Conservation (phyloP, 306 rosid species). For the Cicer judaicum region DNA sequence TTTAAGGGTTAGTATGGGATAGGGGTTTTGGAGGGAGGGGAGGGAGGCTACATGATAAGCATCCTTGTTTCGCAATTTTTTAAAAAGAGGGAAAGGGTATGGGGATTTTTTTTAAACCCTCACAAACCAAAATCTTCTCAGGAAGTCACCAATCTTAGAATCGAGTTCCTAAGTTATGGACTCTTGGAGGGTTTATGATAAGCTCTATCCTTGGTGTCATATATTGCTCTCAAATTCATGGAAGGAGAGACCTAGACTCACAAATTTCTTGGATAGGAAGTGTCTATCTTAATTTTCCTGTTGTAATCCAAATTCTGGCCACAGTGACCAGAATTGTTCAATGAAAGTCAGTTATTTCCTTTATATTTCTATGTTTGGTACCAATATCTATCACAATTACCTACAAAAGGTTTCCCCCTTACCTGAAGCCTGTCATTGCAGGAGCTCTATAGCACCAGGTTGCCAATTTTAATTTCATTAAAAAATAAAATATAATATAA, state of each 20-base stretch:
- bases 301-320: too few species aligned
- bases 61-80: background rate
- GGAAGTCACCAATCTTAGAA: too few species aligned
- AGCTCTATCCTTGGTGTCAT: too few species aligned
- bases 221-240: too few species aligned
- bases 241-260: too few species aligned
- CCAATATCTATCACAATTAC: background rate
- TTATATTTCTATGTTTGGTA: too few species aligned
- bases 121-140: background rate
- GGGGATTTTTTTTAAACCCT: background rate
- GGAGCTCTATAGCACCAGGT: background rate
- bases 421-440: constrained; percentile 3
- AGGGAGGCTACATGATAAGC: background rate
- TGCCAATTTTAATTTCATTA: constrained; percentile 19
- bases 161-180: too few species aligned
- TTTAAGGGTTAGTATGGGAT: background rate
- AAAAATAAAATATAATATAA: background rate
- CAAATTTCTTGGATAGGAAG: too few species aligned
- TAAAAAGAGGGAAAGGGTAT: background rate
- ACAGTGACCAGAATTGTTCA: too few species aligned
- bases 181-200: too few species aligned
- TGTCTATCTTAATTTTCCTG: too few species aligned
- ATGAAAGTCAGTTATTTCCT: too few species aligned
- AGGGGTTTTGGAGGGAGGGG: background rate
- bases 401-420: background rate